Percentiles rank a stretch among this genome's conserved stretches.
Conservation (phyloP, 2,329 filamentous ascomycete genomes). For the Aschersonia sp. region DNA sequence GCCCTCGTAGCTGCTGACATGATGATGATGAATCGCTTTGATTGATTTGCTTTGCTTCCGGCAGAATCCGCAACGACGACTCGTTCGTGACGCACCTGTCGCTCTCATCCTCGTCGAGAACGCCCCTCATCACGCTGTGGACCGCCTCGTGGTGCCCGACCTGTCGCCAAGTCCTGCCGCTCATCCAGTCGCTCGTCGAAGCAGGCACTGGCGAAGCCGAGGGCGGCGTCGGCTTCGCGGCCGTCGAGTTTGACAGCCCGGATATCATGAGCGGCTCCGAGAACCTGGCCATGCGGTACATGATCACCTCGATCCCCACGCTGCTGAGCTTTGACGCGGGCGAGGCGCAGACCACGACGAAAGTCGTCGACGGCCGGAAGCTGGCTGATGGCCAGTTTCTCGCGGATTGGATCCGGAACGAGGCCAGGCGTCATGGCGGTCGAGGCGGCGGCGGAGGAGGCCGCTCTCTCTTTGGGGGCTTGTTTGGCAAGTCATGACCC, state of each 20-base stretch:
- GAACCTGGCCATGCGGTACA: conserved; percentile 35
- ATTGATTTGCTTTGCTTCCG: background rate
- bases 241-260: conserved; percentile 41
- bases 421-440: conserved; percentile 31
- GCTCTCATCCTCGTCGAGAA: conserved; percentile 36
- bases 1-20: too few species aligned
- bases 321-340: conserved; percentile 42
- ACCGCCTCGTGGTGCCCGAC: conserved; percentile 43
- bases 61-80: conserved; percentile 37
- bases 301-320: conserved; percentile 44
- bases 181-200: conserved; percentile 32
- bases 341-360: conserved; percentile 33
- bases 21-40: background rate
- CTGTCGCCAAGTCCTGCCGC: conserved; percentile 34
- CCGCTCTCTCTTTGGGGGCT: conserved; percentile 19
- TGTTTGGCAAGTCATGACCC: conserved; percentile 18
- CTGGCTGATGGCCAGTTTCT: conserved; percentile 35
- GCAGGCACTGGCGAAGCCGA: conserved; percentile 37
- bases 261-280: conserved; percentile 32
- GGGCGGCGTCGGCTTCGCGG: conserved; percentile 38
- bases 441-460: conserved; percentile 26
- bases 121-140: conserved; percentile 46
- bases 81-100: conserved; percentile 41
- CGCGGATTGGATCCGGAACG: conserved; percentile 36
- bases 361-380: conserved; percentile 31